Evolutionary conservation across 768 basidiomycete genomes (phyloP).

Genomic region (Serendipita vermifera): DNA sequence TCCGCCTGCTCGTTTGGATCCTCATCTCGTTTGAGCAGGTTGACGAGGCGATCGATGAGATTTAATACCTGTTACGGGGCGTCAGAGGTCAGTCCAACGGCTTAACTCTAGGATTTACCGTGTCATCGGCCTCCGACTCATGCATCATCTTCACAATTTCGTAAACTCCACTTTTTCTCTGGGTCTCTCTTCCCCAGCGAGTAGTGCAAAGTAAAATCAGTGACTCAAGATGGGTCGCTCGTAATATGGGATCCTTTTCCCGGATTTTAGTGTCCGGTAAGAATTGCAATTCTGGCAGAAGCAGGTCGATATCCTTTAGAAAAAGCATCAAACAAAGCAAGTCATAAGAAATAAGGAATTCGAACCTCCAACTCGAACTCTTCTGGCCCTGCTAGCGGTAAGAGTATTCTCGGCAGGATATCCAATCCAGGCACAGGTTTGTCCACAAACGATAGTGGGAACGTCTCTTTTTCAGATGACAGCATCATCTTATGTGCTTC

Average conservation of each 20-base stretch:
- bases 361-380: slow-evolving; percentile 81
- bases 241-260: slow-evolving; percentile 62
- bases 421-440: slow-evolving; percentile 61
- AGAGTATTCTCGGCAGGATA: slow-evolving; percentile 68
- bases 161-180: slow-evolving; percentile 73
- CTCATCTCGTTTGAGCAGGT: slow-evolving; percentile 70
- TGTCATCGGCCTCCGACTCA: slow-evolving; percentile 62
- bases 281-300: slow-evolving; percentile 77
- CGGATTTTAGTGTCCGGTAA: slow-evolving; percentile 72
- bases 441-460: slow-evolving; percentile 47
- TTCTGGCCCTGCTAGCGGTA: slow-evolving; percentile 89
- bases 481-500: slow-evolving; percentile 60
- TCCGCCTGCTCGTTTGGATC: slow-evolving; percentile 31
- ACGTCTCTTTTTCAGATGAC: slow-evolving; percentile 43
- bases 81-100: neutral
- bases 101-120: slow-evolving; percentile 32
- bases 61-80: neutral
- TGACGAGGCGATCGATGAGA: slow-evolving; percentile 79
- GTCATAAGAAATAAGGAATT: neutral
- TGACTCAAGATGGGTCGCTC: slow-evolving; percentile 79
- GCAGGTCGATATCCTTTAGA: slow-evolving; percentile 69
- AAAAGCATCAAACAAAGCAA: neutral
- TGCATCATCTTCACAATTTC: slow-evolving; percentile 71
- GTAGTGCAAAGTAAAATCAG: slow-evolving; percentile 81
- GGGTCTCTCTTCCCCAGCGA: slow-evolving; percentile 71